Percentiles rank a stretch among this genome's conserved stretches.
phyloP scores from a whole-genome alignment of 306 rosid genomes.

The Potentilla sterilis region DNA sequence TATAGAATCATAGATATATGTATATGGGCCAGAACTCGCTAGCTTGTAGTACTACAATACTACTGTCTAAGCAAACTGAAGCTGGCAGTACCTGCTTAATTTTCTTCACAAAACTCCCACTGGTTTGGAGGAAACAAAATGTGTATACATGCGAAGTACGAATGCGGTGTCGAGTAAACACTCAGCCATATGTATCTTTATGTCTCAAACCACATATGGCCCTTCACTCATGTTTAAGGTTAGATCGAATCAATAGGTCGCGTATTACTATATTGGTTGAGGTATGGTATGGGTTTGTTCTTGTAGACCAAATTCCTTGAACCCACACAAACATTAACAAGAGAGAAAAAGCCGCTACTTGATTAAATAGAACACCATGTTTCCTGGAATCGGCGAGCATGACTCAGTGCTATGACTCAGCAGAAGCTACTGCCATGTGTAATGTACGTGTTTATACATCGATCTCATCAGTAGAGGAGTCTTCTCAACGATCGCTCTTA shows the following conservation, averaged over 20 bases:
- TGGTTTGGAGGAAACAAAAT: background rate
- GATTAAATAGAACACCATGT: slow-evolving; percentile 5
- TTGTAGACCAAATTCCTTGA: slow-evolving; percentile 4
- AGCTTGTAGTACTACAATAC: background rate
- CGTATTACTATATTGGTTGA: background rate
- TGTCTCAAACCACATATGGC: background rate
- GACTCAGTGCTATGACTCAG: background rate
- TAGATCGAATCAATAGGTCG: background rate
- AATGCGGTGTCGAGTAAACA: background rate
- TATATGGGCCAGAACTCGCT: background rate
- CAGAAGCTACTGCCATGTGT: background rate
- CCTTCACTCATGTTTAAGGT: background rate
- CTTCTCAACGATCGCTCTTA: background rate
- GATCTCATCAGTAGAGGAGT: background rate
- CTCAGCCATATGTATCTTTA: background rate
- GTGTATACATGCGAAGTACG: background rate
- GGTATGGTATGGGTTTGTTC: background rate
- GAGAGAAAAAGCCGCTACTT: background rate
- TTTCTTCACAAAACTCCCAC: background rate
- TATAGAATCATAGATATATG: background rate
- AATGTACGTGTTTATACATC: background rate
- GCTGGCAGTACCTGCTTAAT: background rate
- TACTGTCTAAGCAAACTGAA: background rate
- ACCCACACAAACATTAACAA: background rate
- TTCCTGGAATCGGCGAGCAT: background rate